A percentile compares a stretch with the other conserved stretches of the same genome.
Evolutionary conservation across 352 stramenopile genomes (phyloP).

Genomic region (Phytophthora aleatoria): DNA sequence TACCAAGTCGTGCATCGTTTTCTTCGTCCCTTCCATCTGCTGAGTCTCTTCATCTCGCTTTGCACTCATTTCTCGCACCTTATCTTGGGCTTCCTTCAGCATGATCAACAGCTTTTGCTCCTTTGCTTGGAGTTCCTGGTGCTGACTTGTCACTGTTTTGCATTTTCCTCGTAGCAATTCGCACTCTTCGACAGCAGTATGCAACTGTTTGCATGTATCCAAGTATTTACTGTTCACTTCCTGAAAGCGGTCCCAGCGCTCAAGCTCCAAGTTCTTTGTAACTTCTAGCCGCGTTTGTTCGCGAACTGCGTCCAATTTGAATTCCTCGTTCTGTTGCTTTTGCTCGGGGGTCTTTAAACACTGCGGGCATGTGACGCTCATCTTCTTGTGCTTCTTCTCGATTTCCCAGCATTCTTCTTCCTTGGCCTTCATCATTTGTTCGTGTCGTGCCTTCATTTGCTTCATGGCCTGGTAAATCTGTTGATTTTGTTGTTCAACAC

Average conservation of each 20-base stretch:
- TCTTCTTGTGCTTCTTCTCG: conserved; percentile 64
- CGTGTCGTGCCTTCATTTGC: conserved; percentile 51
- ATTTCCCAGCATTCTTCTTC: conserved; percentile 64
- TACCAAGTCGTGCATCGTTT: conserved; percentile 68
- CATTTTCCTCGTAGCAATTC: conserved; percentile 36
- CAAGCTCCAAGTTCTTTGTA: conserved; percentile 61
- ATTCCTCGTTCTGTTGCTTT: conserved; percentile 42
- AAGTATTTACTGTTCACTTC: conserved; percentile 76
- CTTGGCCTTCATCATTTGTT: conserved; percentile 51
- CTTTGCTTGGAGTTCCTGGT: conserved; percentile 36
- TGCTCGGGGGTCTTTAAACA: conserved; percentile 67
- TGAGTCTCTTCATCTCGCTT: conserved; percentile 40
- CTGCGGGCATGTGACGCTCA: conserved; percentile 44
- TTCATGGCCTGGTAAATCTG: conserved; percentile 49
- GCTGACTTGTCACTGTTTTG: conserved; percentile 38
- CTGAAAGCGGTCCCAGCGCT: conserved; percentile 72
- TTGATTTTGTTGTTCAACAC: conserved; percentile 52
- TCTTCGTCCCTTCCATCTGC: conserved; percentile 52
- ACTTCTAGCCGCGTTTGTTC: conserved; percentile 57
- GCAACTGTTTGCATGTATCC: conserved; percentile 48
- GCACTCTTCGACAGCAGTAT: conserved; percentile 35
- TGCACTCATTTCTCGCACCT: conserved; percentile 22
- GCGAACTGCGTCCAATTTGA: conserved; percentile 48
- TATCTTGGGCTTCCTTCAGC: conserved; percentile 31
- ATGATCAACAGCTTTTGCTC: conserved; percentile 28